phyloP scores from a whole-genome alignment of 176 grass and related monocot genomes.

The Eleusine coracana region DNA sequence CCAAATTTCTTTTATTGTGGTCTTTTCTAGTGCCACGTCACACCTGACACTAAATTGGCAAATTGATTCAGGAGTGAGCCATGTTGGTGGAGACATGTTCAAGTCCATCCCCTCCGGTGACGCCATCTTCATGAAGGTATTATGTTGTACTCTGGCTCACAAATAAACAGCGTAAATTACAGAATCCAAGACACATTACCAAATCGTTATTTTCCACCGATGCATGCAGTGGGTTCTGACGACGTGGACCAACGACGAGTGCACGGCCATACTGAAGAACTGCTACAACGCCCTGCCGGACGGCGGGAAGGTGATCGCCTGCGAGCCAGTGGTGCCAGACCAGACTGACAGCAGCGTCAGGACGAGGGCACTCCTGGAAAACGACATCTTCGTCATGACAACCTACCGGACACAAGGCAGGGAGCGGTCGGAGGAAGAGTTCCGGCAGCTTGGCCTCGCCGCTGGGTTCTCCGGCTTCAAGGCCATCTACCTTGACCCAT shows the following conservation, averaged over 20 bases:
- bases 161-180: background rate
- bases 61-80: conserved; percentile 55
- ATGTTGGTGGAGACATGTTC: conserved; percentile 90
- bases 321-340: conserved; percentile 82
- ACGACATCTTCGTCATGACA: conserved; percentile 93
- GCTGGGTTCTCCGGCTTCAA: conserved; percentile 54
- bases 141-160: background rate
- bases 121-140: conserved; percentile 97
- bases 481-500: conserved; percentile 83
- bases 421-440: conserved; percentile 74
- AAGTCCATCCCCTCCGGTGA: conserved; percentile 73
- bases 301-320: conserved; percentile 81
- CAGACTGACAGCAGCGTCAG: conserved; percentile 58
- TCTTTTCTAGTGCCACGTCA: background rate
- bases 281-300: conserved; percentile 64
- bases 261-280: conserved; percentile 68
- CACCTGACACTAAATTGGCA: too few species aligned
- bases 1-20: background rate
- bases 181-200: background rate
- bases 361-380: conserved; percentile 77
- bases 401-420: conserved; percentile 74
- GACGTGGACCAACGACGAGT: conserved; percentile 89
- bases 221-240: conserved; percentile 70
- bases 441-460: conserved; percentile 57
- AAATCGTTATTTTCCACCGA: background rate